Evolutionary conservation across 2,329 filamentous ascomycete species (phyloP).

Genomic region (Penicillium nordicum): DNA sequence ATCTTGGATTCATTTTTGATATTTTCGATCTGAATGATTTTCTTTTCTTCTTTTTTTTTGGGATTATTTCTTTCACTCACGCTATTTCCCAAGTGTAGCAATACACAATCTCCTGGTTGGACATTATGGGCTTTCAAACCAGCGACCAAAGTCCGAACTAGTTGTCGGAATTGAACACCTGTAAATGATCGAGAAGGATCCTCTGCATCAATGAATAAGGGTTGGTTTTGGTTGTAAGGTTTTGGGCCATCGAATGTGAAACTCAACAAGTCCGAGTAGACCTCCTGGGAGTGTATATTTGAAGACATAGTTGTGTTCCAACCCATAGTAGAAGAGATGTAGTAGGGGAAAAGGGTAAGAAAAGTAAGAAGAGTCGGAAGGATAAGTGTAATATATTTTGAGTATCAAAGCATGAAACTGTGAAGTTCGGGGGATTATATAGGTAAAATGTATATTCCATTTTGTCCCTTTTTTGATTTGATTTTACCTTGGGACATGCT

Average conservation of each 20-base stretch:
- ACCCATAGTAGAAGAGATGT: neutral
- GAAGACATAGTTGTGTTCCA: slow-evolving; percentile 8
- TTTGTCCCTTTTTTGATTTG: neutral
- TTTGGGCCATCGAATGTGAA: slow-evolving; percentile 40
- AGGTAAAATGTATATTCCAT: neutral
- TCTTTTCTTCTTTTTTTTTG: too few species aligned
- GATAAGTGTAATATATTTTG: neutral
- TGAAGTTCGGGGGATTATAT: neutral
- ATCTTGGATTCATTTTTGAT: neutral
- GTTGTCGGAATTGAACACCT: slow-evolving; percentile 31
- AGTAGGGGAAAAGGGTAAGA: too few species aligned
- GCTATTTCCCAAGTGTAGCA: slow-evolving; percentile 43
- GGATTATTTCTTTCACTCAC: slow-evolving; percentile 27
- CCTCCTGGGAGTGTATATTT: slow-evolving; percentile 7
- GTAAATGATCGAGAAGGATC: slow-evolving; percentile 38
- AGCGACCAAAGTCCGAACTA: slow-evolving; percentile 41
- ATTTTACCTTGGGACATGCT: neutral
- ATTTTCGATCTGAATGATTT: neutral
- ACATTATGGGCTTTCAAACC: slow-evolving; percentile 40
- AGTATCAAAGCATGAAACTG: neutral
- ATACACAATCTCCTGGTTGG: slow-evolving; percentile 42
- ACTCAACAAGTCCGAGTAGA: slow-evolving; percentile 41
- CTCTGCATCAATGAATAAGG: slow-evolving; percentile 44
- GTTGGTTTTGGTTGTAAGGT: slow-evolving; percentile 36
- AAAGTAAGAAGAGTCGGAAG: too few species aligned